Percentiles rank a stretch among this genome's conserved stretches.
These are phyloP conservation scores for Sicyos baderoa DNA, from an alignment of 306 rosid species.

Conservation along the genomic window DNA sequence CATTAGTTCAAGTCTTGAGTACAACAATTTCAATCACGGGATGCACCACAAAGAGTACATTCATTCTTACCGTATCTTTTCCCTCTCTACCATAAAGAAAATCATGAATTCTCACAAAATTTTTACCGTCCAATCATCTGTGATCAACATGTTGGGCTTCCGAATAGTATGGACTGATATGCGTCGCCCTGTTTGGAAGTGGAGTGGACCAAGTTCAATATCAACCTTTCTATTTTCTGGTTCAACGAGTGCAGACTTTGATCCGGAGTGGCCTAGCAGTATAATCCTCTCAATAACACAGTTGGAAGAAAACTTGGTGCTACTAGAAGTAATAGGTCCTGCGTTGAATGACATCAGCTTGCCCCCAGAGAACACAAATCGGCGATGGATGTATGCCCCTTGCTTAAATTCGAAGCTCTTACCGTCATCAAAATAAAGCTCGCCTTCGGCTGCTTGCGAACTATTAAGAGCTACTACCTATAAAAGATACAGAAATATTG, in stretches of 20 bases:
- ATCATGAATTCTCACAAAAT: constrained; percentile 28
- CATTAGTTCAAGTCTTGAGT: background rate
- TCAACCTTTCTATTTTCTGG: constrained; percentile 48
- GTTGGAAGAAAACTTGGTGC: constrained; percentile 32
- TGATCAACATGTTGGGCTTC: constrained; percentile 59
- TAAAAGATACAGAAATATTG: background rate
- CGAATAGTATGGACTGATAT: constrained; percentile 49
- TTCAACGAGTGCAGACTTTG: constrained; percentile 57
- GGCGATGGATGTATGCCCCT: constrained; percentile 88
- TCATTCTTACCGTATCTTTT: background rate
- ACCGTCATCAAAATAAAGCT: constrained; percentile 78
- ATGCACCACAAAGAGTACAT: background rate
- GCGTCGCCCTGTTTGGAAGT: constrained; percentile 39
- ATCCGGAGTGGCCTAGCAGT: constrained; percentile 53
- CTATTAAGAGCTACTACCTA: constrained; percentile 92
- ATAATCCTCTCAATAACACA: constrained; percentile 71
- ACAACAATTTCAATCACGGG: constrained; percentile 4
- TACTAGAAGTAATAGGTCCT: constrained; percentile 33
- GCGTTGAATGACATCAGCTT: constrained; percentile 54
- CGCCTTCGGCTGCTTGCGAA: constrained; percentile 88
- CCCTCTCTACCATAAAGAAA: constrained; percentile 1
- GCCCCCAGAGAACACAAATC: constrained; percentile 54
- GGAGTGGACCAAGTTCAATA: constrained; percentile 59
- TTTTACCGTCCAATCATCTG: constrained; percentile 66
- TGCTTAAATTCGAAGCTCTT: constrained; percentile 60